These are phyloP conservation scores for Saccharomycopsis babjevae DNA, from an alignment of 805 yeast species.

Conservation along the genomic window DNA sequence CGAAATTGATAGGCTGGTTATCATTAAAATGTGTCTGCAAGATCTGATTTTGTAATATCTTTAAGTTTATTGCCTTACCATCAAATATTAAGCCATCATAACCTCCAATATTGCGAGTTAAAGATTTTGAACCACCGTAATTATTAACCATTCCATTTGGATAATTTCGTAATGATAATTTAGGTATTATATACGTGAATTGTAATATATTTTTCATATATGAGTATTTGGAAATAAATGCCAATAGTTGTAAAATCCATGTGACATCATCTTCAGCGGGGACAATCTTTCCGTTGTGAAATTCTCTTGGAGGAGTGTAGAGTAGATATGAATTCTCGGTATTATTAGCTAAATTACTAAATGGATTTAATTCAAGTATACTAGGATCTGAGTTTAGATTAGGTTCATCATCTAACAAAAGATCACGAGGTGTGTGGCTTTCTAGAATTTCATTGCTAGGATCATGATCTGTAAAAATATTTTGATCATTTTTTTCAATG, in stretches of 20 bases:
- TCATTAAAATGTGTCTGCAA: background rate
- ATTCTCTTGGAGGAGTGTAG: conserved; percentile 37
- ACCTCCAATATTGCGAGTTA: background rate
- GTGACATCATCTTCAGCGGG: conserved; percentile 91
- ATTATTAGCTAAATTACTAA: background rate
- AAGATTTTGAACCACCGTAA: background rate
- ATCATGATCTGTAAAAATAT: background rate
- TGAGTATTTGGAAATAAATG: conserved; percentile 88
- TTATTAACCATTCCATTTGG: conserved; percentile 17
- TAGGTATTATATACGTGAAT: conserved; percentile 63
- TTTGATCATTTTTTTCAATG: background rate
- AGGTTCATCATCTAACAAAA: background rate
- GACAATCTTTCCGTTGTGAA: conserved; percentile 61
- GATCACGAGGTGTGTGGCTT: background rate
- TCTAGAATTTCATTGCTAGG: background rate
- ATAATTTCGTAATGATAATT: conserved; percentile 42
- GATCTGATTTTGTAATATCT: background rate
- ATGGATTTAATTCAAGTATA: background rate
- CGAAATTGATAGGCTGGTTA: background rate
- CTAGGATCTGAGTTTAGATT: background rate
- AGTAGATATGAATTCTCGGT: conserved; percentile 1
- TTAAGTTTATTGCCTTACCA: background rate
- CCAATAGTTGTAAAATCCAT: conserved; percentile 86
- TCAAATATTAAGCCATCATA: background rate
- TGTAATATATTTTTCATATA: conserved; percentile 65